phyloP scores from a whole-genome alignment of 2,329 filamentous ascomycete species.

The Trichoderma afroharzianum region DNA sequence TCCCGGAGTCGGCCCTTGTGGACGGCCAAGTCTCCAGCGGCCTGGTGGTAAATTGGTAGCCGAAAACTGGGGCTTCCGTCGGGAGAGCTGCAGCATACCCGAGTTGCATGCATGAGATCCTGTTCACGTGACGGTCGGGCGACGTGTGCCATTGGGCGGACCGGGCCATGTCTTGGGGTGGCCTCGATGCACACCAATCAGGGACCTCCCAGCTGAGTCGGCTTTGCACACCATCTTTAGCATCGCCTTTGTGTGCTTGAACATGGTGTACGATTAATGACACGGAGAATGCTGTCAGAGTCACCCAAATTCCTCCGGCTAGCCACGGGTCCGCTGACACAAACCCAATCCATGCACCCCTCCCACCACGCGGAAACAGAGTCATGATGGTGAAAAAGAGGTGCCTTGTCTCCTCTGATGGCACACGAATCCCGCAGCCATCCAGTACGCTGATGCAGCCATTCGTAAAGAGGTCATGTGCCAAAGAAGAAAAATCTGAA shows the following conservation, averaged over 20 bases:
- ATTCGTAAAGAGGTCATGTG: not conserved
- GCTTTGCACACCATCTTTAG: slow-evolving; percentile 2
- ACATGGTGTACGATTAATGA: slow-evolving; percentile 1
- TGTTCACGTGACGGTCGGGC: slow-evolving; percentile 33
- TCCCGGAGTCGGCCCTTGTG: slow-evolving; percentile 2
- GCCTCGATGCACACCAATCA: slow-evolving; percentile 25
- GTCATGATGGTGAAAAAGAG: not conserved
- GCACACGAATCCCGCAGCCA: not conserved
- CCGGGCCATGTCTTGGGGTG: slow-evolving; percentile 31
- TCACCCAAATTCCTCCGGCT: not conserved
- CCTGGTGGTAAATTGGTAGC: slow-evolving; percentile 12
- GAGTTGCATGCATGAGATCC: slow-evolving; percentile 31
- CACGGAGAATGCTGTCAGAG: not conserved
- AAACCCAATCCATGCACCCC: not conserved
- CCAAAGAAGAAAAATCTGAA: not conserved
- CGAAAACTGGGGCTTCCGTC: slow-evolving; percentile 29
- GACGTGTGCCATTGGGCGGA: slow-evolving; percentile 39
- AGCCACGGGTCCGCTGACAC: slow-evolving; percentile 8
- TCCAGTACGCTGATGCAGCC: not conserved
- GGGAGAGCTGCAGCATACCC: slow-evolving; percentile 34
- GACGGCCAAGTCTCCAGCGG: slow-evolving; percentile 8
- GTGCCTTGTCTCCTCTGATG: not conserved
- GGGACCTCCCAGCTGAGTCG: not conserved
- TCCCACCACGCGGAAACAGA: not conserved
- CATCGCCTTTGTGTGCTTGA: not conserved